Evolutionary conservation across 495 filamentous ascomycete genomes (phyloP), one percentile per base, ranked within the genome.

Genomic region (Podospora australis): DNA sequence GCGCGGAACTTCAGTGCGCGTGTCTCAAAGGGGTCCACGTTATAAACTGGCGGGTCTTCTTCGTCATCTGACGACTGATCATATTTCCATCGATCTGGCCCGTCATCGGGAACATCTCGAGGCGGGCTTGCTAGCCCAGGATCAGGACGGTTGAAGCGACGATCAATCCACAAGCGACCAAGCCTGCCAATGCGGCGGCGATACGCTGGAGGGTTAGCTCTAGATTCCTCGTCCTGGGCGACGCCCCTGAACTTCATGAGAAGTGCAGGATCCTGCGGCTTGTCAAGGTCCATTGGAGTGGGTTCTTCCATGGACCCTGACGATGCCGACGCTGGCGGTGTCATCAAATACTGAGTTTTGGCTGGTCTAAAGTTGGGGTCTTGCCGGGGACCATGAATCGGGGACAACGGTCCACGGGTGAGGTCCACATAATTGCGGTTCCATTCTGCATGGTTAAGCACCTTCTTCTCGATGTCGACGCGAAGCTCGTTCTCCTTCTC

Each of bases 401-500:
- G 90, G 35, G 86, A 85, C 25, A 94, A 72, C 25, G 90, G 90
- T 40, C 83, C 82, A 58, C 79, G 77, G 39, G 91, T 96, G 57
- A 87, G 65, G 64, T 97, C 92, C 43, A 89, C 73, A 70, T 84
- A 88, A 49, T 83, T 82, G 59, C 80, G 72, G 71, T 94, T 95
- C 87, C 88, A 94, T 57, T 83, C 82, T 56, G 81, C 78, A 68
- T 95, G 90, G 66, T 88, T 86, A 55, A 80, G 69, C 52, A 88
- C 78, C 66, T 90, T 88, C 54, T 79, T 72, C 56, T 90, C 84
- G 59, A 96, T 87, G 57, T 88, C 86, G 59, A 71, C 70, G 48
- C 82, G 71, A 51, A 95, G 82, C 39, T 82, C 76, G 54, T 86
- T 88, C 58, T 92, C 84, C 59, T 88, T 88, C 62, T 96, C 87